Percentiles rank a stretch among this genome's conserved stretches.
Evolutionary conservation across 1,139 yeast genomes (phyloP).

Genomic region (Nematodospora anomalae): DNA sequence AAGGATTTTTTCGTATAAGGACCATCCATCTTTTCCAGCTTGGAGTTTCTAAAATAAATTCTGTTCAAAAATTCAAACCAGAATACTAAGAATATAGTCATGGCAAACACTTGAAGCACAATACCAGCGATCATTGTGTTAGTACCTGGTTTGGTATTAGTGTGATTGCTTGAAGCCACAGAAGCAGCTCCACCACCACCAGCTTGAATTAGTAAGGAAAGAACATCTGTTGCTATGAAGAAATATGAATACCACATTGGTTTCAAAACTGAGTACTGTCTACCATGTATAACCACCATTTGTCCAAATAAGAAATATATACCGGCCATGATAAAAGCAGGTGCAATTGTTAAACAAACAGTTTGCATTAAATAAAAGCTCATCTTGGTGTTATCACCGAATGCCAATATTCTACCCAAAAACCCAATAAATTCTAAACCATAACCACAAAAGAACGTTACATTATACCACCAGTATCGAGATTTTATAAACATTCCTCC

Average conservation of each 20-base stretch:
- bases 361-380: conserved; percentile 63
- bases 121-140: conserved; percentile 83
- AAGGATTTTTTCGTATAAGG: conserved; percentile 27
- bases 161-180: conserved; percentile 40
- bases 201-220: conserved; percentile 75
- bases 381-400: conserved; percentile 27
- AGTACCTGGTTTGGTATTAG: conserved; percentile 54
- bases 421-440: conserved; percentile 58
- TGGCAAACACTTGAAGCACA: conserved; percentile 72
- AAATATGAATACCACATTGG: conserved; percentile 78
- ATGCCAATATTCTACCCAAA: conserved; percentile 54
- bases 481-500: conserved; percentile 23
- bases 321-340: conserved; percentile 90
- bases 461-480: conserved; percentile 31
- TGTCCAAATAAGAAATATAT: conserved; percentile 77
- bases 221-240: conserved; percentile 65
- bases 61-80: conserved; percentile 55
- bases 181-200: conserved; percentile 81
- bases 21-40: conserved; percentile 18
- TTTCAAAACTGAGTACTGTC: conserved; percentile 55
- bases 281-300: conserved; percentile 68
- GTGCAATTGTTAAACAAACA: conserved; percentile 73
- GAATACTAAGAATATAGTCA: conserved; percentile 60
- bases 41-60: conserved; percentile 37
- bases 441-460: conserved; percentile 31